Evolutionary conservation across 2,329 filamentous ascomycete genomes (phyloP), one percentile per base, ranked within the genome.

Genomic region (Microdochium nivale): DNA sequence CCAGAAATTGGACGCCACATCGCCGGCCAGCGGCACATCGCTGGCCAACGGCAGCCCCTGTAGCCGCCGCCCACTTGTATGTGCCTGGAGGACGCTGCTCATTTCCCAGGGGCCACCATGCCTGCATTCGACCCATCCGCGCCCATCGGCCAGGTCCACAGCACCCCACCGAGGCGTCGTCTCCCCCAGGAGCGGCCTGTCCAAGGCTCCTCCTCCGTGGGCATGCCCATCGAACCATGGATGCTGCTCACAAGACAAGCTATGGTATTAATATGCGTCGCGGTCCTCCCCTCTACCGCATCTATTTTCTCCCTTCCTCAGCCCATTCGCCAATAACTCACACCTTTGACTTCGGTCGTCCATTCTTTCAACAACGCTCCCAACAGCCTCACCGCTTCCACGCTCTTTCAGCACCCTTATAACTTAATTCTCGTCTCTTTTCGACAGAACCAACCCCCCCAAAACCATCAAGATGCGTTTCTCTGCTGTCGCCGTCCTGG

Each of bases 401-500:
- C 56, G 54, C 53, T 59, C 59, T 56, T 54, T 64, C 19, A 44
- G 40, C 58, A 59, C 61, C 62, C 55, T 60, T 61, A 61, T 61
- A 59, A n/a, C 58, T 61, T 59, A 52, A 56, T 60, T 57, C 62
- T 59, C 62, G 61, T 64, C 62, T 61, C 52, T 57, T n/a, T 30
- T 54, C 58, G 63, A 65, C 57, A 53, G 59, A 59, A 57, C 56
- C 56, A 52, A 60, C 64, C 63, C 52, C 51, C 54, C 47, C 46
- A 48, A 43, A 56, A 61, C 67, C 57, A 60, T 74, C 79, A 83
- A 82, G 64, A 84, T 84, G 80, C 78, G 78, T 79, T 82, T 81
- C 78, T 64, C 76, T 65, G 70, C 74, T 62, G 72, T 73, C 59
- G 66, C 69, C 65, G 64, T 77, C 63, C 71, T 81, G 62, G 74